phyloP scores from a whole-genome alignment of 345 rosid species.

The Rhodamnia rubescens region DNA sequence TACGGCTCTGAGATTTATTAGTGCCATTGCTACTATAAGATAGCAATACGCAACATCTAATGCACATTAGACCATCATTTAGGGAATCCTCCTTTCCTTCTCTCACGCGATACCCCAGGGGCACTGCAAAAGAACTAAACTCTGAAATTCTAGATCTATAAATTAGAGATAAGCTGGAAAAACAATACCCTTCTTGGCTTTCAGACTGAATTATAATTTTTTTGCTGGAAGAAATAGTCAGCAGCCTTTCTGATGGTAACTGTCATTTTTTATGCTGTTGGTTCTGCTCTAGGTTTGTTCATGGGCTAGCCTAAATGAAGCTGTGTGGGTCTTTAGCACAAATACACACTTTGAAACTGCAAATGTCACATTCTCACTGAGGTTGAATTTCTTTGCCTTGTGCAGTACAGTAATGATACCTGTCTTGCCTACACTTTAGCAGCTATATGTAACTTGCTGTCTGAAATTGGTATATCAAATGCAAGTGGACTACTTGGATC shows the following conservation, averaged over 20 bases:
- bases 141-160: not conserved
- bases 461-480: slow-evolving; percentile 74
- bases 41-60: not conserved
- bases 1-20: not conserved
- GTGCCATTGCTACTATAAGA: not conserved
- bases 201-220: not conserved
- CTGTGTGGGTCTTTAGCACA: not conserved
- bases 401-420: slow-evolving; percentile 84
- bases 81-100: not conserved
- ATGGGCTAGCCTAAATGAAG: not conserved
- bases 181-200: not conserved
- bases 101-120: not conserved
- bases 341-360: not conserved
- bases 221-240: not conserved
- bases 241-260: not conserved
- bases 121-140: not conserved
- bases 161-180: not conserved
- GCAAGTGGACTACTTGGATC: slow-evolving; percentile 65
- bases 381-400: slow-evolving; percentile 5
- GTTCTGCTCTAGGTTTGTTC: not conserved
- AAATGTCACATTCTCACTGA: not conserved
- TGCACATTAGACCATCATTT: not conserved
- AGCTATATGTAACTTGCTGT: slow-evolving; percentile 80
- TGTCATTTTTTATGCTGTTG: not conserved
- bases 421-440: slow-evolving; percentile 94